Conservation (phyloP, 495 filamentous ascomycete genomes). For the Podospora anserina region DNA sequence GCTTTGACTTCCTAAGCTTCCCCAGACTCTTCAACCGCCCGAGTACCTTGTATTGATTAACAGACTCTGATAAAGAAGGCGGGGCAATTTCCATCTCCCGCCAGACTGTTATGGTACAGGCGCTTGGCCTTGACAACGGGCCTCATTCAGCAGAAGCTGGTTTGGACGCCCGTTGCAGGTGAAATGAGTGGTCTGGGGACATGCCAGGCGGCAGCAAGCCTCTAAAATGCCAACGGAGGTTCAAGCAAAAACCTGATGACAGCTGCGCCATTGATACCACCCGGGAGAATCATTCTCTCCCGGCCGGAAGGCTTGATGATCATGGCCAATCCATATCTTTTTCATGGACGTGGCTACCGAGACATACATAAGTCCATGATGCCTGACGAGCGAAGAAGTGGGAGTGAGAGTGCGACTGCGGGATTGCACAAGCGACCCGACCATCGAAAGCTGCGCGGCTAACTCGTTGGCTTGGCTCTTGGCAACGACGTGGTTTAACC, state of each 20-base stretch:
- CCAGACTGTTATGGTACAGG: conserved; percentile 18
- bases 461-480: conserved; percentile 29
- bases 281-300: neutral
- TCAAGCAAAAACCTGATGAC: neutral
- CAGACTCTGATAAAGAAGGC: conserved; percentile 15
- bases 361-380: neutral
- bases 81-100: conserved; percentile 12
- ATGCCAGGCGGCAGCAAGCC: conserved; percentile 22
- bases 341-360: neutral
- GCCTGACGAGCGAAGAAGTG: neutral
- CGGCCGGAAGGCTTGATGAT: neutral
- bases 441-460: conserved; percentile 28
- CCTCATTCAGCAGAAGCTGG: conserved; percentile 15
- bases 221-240: neutral
- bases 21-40: conserved; percentile 4
- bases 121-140: conserved; percentile 32
- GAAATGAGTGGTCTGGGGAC: conserved; percentile 23
- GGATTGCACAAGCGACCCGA: conserved; percentile 1
- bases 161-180: conserved; percentile 11
- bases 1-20: conserved; percentile 9
- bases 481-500: conserved; percentile 11
- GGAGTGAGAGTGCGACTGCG: too few species aligned
- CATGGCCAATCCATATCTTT: neutral
- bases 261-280: conserved; percentile 1
- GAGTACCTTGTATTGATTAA: conserved; percentile 10